Evolutionary conservation across 2,329 filamentous ascomycete genomes (phyloP), one percentile per base, ranked within the genome.

Genomic region (Fusarium solani-melongenae): DNA sequence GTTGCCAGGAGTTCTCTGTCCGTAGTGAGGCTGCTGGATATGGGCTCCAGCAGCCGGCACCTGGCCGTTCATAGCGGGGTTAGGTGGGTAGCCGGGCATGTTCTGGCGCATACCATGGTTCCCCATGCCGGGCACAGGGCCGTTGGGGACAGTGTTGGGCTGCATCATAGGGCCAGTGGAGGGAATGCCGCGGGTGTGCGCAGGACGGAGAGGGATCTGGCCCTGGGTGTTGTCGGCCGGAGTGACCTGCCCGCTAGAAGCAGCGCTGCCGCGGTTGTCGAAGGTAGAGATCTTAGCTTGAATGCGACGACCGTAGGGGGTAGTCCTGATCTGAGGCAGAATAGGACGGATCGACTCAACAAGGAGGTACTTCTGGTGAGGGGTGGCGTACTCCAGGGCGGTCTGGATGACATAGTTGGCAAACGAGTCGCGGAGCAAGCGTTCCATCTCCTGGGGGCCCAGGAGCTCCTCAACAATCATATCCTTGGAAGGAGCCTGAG

Each of bases 381-480:
- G 87, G 63, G 95, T 94, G 14, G 93, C 90, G 79, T 94, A 95
- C 78, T 98, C 95, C 75, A 98, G 89, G 31, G 96, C 95, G 41
- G 96, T 99, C 87, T 99, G 96, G 41, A 99, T 94, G 73, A 99
- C 96, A 79, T 99, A 99, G 85, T 99, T 99, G 82, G 94, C 96
- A 80, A 94, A 99, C 0, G 93, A 94, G 83, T 99, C 96, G 46
- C 94, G 93, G 67, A 99, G 89, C 75, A 98, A 91, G 74, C 92
- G 92, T 78, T 98, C 95, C 71, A 98, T 92, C 84, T 98, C 94
- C 66, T 88, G 88, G 4, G 92, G 89, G 10, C 84, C 80, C 66
- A 92, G 87, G 80, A 99, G 92, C 85, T 98, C 96, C 38, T 93
- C 90, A 67, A 98, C 92, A 84, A 99, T 92, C 82, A 92, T 88